phyloP scores from a whole-genome alignment of 352 stramenopile species.

The Pythium sp. region DNA sequence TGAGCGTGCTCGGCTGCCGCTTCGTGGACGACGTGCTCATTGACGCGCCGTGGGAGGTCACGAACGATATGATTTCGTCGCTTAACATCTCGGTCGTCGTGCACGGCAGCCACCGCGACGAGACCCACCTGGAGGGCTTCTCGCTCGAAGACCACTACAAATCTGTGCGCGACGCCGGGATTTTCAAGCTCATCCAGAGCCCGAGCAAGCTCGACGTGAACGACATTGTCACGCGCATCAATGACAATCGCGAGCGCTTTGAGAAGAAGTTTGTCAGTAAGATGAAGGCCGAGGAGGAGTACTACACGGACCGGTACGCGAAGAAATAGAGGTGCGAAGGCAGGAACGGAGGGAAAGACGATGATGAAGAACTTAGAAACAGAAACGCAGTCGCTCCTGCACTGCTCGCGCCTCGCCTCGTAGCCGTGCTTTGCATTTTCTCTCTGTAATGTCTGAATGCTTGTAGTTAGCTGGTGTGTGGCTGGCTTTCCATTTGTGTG shows the following conservation, averaged over 20 bases:
- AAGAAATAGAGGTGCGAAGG: slow-evolving; percentile 28
- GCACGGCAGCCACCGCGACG: slow-evolving; percentile 84
- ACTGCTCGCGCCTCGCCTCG: neutral
- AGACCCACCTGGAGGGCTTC: slow-evolving; percentile 51
- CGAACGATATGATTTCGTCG: slow-evolving; percentile 95
- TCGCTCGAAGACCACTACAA: slow-evolving; percentile 82
- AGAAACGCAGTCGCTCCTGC: neutral
- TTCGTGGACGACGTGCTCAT: slow-evolving; percentile 99
- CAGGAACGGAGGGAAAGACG: neutral
- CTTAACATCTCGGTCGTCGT: slow-evolving; percentile 84
- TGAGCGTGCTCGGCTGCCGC: slow-evolving; percentile 95
- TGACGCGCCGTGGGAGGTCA: slow-evolving; percentile 94
- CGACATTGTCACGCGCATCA: slow-evolving; percentile 88
- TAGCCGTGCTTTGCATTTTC: neutral
- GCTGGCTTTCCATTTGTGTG: neutral
- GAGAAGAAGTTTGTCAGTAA: slow-evolving; percentile 93
- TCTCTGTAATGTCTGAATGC: slow-evolving; percentile 8
- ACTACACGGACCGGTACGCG: slow-evolving; percentile 89
- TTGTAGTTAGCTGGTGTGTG: neutral
- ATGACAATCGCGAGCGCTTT: slow-evolving; percentile 87
- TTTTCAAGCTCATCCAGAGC: slow-evolving; percentile 80
- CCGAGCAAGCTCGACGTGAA: slow-evolving; percentile 77
- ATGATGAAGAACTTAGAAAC: slow-evolving; percentile 1
- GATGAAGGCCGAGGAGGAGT: slow-evolving; percentile 92
- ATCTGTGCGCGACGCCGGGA: slow-evolving; percentile 69